Evolutionary conservation across 441 rosid species (phyloP).

Genomic region (Biscutella laevigata): DNA sequence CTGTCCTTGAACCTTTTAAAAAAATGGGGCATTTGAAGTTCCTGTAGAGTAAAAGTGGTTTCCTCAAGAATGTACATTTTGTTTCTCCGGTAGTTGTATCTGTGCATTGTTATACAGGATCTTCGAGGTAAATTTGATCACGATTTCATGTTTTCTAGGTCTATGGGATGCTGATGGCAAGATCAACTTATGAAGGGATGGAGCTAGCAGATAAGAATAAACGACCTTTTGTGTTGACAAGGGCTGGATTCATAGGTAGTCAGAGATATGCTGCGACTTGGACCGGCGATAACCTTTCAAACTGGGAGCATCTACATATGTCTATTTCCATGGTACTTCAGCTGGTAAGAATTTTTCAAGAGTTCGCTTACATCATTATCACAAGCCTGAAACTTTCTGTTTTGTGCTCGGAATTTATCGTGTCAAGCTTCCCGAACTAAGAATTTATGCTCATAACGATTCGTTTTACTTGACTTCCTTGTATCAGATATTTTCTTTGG

Average conservation of each 20-base stretch:
- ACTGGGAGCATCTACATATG: slow-evolving; percentile 92
- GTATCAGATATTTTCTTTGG: not conserved
- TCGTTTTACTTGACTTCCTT: not conserved
- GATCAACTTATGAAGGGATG: slow-evolving; percentile 85
- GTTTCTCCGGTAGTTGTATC: not conserved
- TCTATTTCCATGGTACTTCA: slow-evolving; percentile 88
- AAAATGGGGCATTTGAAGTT: not conserved
- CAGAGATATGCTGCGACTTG: slow-evolving; percentile 93
- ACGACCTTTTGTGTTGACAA: slow-evolving; percentile 90
- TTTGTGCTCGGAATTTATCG: not conserved
- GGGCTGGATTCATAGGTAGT: slow-evolving; percentile 92
- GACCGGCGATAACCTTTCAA: slow-evolving; percentile 95
- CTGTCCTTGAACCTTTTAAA: not conserved
- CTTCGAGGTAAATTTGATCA: not conserved
- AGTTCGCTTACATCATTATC: slow-evolving; percentile 6
- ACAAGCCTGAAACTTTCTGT: not conserved
- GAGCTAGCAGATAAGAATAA: slow-evolving; percentile 58
- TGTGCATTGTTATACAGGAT: not conserved
- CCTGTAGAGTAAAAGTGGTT: not conserved
- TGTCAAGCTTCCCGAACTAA: not conserved
- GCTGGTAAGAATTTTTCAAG: slow-evolving; percentile 54
- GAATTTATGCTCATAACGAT: not conserved
- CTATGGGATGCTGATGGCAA: slow-evolving; percentile 91
- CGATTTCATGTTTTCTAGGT: slow-evolving; percentile 36
- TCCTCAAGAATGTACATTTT: not conserved